These are phyloP conservation scores for Colletotrichum navitas DNA, from an alignment of 2,329 filamentous ascomycete species.

Conservation along the genomic window DNA sequence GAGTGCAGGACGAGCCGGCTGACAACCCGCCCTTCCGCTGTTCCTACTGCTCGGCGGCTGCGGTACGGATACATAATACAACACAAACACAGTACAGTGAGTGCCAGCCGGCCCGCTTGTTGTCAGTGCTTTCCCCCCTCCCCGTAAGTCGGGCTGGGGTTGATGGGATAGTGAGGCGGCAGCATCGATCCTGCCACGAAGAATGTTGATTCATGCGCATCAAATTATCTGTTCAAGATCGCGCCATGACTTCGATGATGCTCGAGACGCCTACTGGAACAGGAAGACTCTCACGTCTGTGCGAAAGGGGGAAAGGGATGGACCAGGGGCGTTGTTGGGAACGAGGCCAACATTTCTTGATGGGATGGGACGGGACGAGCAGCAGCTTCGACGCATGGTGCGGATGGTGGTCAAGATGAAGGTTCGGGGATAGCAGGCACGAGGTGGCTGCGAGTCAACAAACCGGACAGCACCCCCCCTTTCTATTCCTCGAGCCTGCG, in stretches of 20 bases:
- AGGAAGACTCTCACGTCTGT: slow-evolving; percentile 21
- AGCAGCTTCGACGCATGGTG: slow-evolving; percentile 34
- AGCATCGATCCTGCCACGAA: slow-evolving; percentile 5
- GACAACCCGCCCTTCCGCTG: slow-evolving; percentile 27
- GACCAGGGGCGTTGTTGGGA: slow-evolving; percentile 5
- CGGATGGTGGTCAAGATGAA: slow-evolving; percentile 25
- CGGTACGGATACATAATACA: background rate
- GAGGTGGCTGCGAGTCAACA: slow-evolving; percentile 19
- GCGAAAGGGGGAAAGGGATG: background rate
- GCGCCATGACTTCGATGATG: slow-evolving; percentile 33
- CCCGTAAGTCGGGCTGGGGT: background rate
- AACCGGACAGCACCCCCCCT: slow-evolving; percentile 26
- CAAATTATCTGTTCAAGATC: slow-evolving; percentile 23
- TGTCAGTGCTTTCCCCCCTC: background rate
- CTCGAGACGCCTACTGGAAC: slow-evolving; percentile 33
- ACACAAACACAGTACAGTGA: background rate
- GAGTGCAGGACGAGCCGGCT: slow-evolving; percentile 5
- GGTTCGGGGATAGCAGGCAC: slow-evolving; percentile 17
- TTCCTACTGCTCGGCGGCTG: slow-evolving; percentile 13
- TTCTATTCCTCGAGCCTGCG: slow-evolving; percentile 25
- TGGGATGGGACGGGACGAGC: slow-evolving; percentile 31
- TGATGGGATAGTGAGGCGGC: background rate
- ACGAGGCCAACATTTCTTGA: background rate
- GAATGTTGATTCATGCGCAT: slow-evolving; percentile 28
- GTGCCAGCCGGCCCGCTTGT: background rate